Conservation (phyloP, 2,329 filamentous ascomycete species). For the Penicillium griseofulvum region DNA sequence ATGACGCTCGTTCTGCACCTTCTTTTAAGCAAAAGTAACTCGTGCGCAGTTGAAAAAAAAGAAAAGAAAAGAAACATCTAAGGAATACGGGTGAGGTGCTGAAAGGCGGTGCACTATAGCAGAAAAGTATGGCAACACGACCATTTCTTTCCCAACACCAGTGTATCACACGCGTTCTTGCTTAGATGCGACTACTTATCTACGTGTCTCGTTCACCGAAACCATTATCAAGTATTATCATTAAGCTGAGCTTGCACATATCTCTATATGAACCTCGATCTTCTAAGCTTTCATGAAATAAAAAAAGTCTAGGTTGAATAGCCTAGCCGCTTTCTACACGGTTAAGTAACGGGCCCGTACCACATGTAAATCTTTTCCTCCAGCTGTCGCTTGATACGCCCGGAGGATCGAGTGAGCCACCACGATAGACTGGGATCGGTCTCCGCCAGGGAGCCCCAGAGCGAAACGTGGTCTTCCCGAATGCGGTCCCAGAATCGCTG, state of each 20-base stretch:
- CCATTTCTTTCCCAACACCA: background rate
- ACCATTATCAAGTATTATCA: background rate
- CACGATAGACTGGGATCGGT: slow-evolving; percentile 2
- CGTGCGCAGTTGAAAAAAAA: background rate
- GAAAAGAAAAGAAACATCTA: background rate
- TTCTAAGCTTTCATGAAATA: background rate
- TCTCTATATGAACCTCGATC: background rate
- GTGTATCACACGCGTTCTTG: background rate
- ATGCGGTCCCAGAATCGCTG: slow-evolving; percentile 1
- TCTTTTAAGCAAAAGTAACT: background rate
- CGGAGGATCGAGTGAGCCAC: slow-evolving; percentile 1
- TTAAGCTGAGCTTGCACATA: background rate
- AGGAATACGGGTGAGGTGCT: background rate
- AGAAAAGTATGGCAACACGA: background rate
- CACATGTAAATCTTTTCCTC: background rate
- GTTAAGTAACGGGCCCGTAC: background rate
- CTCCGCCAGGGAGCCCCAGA: slow-evolving; percentile 1
- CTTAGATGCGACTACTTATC: background rate
- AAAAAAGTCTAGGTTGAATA: background rate
- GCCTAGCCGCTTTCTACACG: background rate
- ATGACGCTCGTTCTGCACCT: background rate
- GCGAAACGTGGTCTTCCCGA: background rate
- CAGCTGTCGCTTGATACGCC: background rate
- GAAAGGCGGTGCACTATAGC: background rate
- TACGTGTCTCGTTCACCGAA: background rate